phyloP scores from a whole-genome alignment of 208 protist species.

The Trypanosoma mega region DNA sequence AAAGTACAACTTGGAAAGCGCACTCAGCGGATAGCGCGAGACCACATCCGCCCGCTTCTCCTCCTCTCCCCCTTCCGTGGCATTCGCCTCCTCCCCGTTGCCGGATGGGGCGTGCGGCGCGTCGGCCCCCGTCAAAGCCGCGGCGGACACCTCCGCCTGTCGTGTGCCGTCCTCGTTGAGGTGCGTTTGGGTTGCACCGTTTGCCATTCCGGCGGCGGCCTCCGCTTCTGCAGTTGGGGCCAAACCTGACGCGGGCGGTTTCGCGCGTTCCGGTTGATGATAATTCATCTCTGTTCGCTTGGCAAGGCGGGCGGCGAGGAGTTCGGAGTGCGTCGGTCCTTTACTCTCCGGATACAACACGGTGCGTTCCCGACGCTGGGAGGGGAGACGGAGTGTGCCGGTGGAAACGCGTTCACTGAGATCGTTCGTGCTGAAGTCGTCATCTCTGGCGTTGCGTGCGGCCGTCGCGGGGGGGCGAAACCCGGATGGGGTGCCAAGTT shows the following conservation, averaged over 20 bases:
- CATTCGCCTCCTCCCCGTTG: neutral
- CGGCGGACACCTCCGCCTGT: neutral
- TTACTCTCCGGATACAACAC: constrained; percentile 27
- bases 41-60: constrained; percentile 39
- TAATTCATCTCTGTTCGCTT: constrained; percentile 69
- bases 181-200: no score
- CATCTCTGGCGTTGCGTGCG: constrained; percentile 7
- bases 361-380: constrained; percentile 1
- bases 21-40: constrained; percentile 70
- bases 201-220: no score
- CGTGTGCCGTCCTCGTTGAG: neutral
- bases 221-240: neutral
- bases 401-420: neutral
- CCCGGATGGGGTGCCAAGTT: constrained; percentile 23
- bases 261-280: constrained; percentile 49
- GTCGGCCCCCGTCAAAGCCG: neutral
- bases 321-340: constrained; percentile 25
- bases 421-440: neutral
- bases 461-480: constrained; percentile 37
- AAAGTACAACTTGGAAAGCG: constrained; percentile 84
- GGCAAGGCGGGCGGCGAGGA: constrained; percentile 42
- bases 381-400: neutral
- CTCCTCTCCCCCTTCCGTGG: constrained; percentile 7
- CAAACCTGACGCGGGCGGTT: neutral
- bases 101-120: neutral